Base-by-base conservation (phyloP, 2,329 filamentous ascomycete genomes). In the Onygenales sp. region DNA sequence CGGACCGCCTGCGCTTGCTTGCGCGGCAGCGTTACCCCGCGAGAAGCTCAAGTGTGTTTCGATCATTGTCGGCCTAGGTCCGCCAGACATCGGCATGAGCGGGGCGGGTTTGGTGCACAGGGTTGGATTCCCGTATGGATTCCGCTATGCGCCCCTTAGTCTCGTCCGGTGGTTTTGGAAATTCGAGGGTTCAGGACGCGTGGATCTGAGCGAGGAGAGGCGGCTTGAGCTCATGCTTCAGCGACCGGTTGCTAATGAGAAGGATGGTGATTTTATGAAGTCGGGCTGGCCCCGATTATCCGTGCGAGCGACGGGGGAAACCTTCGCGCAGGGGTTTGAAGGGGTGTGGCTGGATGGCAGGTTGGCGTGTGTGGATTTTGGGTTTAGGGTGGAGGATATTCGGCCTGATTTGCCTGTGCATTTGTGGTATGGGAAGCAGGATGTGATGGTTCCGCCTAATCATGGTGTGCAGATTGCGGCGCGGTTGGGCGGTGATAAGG, bases 1-100 rank as follows among this genome's bases (percentile, higher is more conserved):
- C 17, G 72, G 73, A 2, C 73, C 75, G 1, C 77, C 74, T 57
- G 68, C 70, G 2, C 62, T 77, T 11, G 75, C 74, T 21, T 78
- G 75, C 56, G 67, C 74, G 10, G 63, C 66, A 43, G 55, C 57
- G 4, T 58, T 77, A n/a, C 66, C 71, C 13, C 42, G 40, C n/a
- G 54, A 54, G 14, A 65, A 60, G 49, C 55, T 76, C n/a, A 62
- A 66, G 0, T 65, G 59, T 1, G 69, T 72, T 11, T 69, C 68
- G 1, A 58, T 75, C 13, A 60, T 74, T 42, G 68, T 67, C 10
- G 66, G 64, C n/a, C 65, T 60, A 1, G 63, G 65, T 3, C 67
- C 65, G 6, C 63, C 65, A 40, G 65, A 71, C 51, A 68, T 71
- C 5, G 64, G 68, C 36, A 66, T 66, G 62, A 57, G 52, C 11